Percentiles rank a stretch among this genome's conserved stretches.
These are phyloP conservation scores for Eimeria tenella DNA, from an alignment of 169 alveolate species.

Conservation along the genomic window DNA sequence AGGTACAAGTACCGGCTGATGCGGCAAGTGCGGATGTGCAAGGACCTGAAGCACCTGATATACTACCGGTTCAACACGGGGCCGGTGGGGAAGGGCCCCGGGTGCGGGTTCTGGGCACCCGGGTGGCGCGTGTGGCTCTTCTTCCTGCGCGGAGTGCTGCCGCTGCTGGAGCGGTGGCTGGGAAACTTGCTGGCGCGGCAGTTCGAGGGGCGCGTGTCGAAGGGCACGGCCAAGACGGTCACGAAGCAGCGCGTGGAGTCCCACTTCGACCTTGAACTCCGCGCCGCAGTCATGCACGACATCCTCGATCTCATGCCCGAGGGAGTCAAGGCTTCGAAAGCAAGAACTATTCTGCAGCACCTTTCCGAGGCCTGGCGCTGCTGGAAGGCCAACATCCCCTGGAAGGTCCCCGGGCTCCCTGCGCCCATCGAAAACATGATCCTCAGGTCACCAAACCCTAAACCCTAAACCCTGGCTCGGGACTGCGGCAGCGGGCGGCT, in stretches of 20 bases:
- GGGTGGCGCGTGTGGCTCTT: slow-evolving; percentile 99
- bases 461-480: neutral
- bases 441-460: slow-evolving; percentile 83
- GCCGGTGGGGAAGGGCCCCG: slow-evolving; percentile 99
- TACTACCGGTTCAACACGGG: slow-evolving; percentile 99
- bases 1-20: slow-evolving; percentile 98
- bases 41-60: slow-evolving; percentile 99
- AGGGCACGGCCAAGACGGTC: slow-evolving; percentile 99
- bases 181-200: slow-evolving; percentile 98
- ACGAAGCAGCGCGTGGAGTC: slow-evolving; percentile 99
- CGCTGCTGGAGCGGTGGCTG: slow-evolving; percentile 99
- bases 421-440: slow-evolving; percentile 99
- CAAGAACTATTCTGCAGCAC: slow-evolving; percentile 98
- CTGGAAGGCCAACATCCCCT: slow-evolving; percentile 99
- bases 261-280: slow-evolving; percentile 98
- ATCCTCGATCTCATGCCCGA: slow-evolving; percentile 99
- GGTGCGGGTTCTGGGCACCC: slow-evolving; percentile 99
- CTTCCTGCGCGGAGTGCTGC: slow-evolving; percentile 98
- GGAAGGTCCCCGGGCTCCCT: slow-evolving; percentile 99
- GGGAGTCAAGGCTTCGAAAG: slow-evolving; percentile 98
- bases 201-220: slow-evolving; percentile 99
- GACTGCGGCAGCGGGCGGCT: too few relatives aligned
- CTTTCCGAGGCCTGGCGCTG: slow-evolving; percentile 99
- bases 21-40: slow-evolving; percentile 99
- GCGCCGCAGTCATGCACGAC: slow-evolving; percentile 99